Base-by-base conservation (phyloP, 1,284 basidiomycete genomes). In the Sporisorium graminicola region DNA sequence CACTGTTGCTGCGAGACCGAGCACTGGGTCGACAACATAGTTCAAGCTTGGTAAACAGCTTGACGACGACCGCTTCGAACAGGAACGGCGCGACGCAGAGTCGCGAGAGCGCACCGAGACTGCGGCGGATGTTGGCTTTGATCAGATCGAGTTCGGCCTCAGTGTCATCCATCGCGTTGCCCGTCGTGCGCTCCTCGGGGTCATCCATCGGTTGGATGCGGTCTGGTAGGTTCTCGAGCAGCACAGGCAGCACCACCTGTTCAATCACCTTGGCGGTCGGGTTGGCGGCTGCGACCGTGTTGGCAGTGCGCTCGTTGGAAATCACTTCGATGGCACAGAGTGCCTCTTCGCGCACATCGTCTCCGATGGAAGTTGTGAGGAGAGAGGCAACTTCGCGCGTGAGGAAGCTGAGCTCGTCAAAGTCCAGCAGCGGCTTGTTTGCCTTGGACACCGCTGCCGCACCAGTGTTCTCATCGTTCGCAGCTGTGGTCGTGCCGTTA, bases 11-110 rank as follows among this genome's bases (percentile, higher is more conserved):
- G 14, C 22, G 29, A 26, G 29, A 37, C 77, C 78, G 22, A 62
- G 87, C 87, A 64, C 96, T 91, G 3, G 92, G 87, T 9, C 89
- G 88, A 73, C 95, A 90, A 14, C 97, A 86, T 5, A 91, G 90
- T 1, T 94, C 92, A 27, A 98, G 87, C 85, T 94, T 94, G 1
- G 92, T 91, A 0, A 89, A 90, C 13, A 98, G 87, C 24, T 92
- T 90, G 50, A 94, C 89, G 43, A 94, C 90, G 31, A 98, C 89
- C 7, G 89, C 91, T 83, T 94, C 93, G 86, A 97, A 98, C 27
- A 98, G 88, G 24, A 90, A 89, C 0, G 92, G 89, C 50, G 92
- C 90, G 3, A 90, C 86, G 83, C 94, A 96, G 14, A 99, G 89
- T 13, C 88, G 89, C 43, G 90, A 89, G 27, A 99, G 89, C 4